Evolutionary conservation across 2,329 filamentous ascomycete species (phyloP).

Genomic region (Blastomyces emzantsi): DNA sequence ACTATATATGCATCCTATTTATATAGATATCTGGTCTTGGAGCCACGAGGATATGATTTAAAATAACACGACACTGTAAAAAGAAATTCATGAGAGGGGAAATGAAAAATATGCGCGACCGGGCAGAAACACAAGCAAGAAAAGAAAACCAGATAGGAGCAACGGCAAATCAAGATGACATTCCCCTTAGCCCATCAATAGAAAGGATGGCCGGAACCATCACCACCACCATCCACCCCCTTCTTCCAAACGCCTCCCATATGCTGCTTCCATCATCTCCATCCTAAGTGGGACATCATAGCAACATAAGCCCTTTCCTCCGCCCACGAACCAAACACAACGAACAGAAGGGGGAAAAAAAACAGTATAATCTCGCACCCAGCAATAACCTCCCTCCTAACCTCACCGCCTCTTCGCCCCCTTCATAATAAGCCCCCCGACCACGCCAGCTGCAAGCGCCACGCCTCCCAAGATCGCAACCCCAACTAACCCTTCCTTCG

Average conservation of each 20-base stretch:
- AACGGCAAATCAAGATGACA: not conserved
- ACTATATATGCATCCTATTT: not conserved
- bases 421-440: constrained; percentile 77
- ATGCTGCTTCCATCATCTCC: not conserved
- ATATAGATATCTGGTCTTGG: constrained; percentile 1
- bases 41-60: not conserved
- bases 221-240: not conserved
- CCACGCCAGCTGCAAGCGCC: constrained; percentile 83
- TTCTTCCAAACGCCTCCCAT: not conserved
- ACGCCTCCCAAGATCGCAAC: constrained; percentile 92
- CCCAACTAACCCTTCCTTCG: constrained; percentile 85
- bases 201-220: not conserved
- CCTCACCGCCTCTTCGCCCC: constrained; percentile 54
- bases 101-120: not conserved
- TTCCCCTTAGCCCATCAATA: not conserved
- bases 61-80: not conserved
- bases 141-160: not conserved
- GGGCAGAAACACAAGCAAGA: too few relatives aligned
- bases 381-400: not conserved
- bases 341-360: not conserved
- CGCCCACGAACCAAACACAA: not conserved
- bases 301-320: not conserved
- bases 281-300: not conserved
- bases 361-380: not conserved
- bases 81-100: not conserved